A percentile compares a stretch with the other conserved stretches of the same genome.
Evolutionary conservation across 2,329 filamentous ascomycete genomes (phyloP).

Genomic region (Sporothrix luriei): DNA sequence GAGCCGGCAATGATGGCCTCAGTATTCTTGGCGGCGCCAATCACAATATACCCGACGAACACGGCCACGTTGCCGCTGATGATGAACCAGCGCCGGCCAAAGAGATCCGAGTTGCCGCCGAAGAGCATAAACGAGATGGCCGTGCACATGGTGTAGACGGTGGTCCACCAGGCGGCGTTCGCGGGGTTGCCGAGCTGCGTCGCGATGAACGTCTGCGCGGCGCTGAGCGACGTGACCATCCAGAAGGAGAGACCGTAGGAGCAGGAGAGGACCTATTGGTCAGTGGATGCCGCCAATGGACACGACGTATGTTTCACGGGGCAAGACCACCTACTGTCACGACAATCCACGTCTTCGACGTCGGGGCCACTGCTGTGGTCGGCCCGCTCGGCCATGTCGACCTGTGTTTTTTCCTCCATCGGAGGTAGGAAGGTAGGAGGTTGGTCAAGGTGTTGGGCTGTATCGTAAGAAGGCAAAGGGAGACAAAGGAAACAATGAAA

Average conservation of each 20-base stretch:
- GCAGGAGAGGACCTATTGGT: conserved; percentile 26
- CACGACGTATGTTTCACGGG: no score
- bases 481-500: neutral
- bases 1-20: conserved; percentile 46
- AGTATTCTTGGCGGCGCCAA: conserved; percentile 45
- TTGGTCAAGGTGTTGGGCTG: neutral
- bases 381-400: conserved; percentile 27
- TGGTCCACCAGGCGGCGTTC: conserved; percentile 30
- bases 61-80: conserved; percentile 47
- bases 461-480: neutral
- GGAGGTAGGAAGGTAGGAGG: neutral
- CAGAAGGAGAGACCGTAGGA: conserved; percentile 30
- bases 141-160: conserved; percentile 30
- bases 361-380: conserved; percentile 25
- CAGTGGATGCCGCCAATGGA: no score
- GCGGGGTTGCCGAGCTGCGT: conserved; percentile 29
- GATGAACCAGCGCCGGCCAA: conserved; percentile 51
- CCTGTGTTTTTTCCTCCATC: conserved; percentile 26
- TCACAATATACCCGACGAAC: conserved; percentile 45
- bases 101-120: conserved; percentile 48
- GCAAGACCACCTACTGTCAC: conserved; percentile 4
- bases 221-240: conserved; percentile 27
- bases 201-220: conserved; percentile 26
- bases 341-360: conserved; percentile 30
- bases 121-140: conserved; percentile 31